Evolutionary conservation across 2,329 filamentous ascomycete genomes (phyloP), one percentile per base, ranked within the genome.

Genomic region (Colletotrichum theobromicola): DNA sequence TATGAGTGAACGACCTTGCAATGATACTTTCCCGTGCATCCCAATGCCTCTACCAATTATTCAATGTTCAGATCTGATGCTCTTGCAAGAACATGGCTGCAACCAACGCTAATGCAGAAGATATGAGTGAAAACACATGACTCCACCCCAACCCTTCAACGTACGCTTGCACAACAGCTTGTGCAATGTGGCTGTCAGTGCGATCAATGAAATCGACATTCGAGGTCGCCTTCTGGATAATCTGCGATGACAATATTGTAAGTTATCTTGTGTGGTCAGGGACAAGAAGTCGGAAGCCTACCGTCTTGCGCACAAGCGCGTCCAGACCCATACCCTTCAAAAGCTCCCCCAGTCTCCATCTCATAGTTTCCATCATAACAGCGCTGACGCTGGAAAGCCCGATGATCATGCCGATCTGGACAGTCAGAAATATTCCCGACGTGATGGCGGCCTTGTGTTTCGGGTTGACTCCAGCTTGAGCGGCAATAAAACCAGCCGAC

Each of bases 401-500:
- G 5, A 85, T 72, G 1, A 86, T 84, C 2, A 81, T 76, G n/a
- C 84, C 83, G 5, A 86, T 77, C 0, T 83, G 83, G 2, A 78
- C 77, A 0, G 81, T 80, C 4, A 88, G 78, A 61, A 85, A 87
- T 34, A 87, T 80, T 3, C 84, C 82, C 2, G 85, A 85, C 7
- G 86, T 81, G 21, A 85, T 85, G 0, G 85, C 80, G 0, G 85
- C 84, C 37, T 84, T 82, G 72, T 86, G 82, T 1, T 79, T 76
- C 0, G 82, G 82, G 26, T 83, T 78, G 5, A 86, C 81, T 26
- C 83, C 83, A 5, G 82, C 84, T 67, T 87, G 85, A 2, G 87
- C 77, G 0, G 84, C 82, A 68, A 87, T 84, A 71, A 87, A 87
- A 0, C 85, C 79, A 4, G 84, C 84, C 30, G 82, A 84, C 28